phyloP scores from a whole-genome alignment of 805 yeast genomes.

The Candida loeiensis region DNA sequence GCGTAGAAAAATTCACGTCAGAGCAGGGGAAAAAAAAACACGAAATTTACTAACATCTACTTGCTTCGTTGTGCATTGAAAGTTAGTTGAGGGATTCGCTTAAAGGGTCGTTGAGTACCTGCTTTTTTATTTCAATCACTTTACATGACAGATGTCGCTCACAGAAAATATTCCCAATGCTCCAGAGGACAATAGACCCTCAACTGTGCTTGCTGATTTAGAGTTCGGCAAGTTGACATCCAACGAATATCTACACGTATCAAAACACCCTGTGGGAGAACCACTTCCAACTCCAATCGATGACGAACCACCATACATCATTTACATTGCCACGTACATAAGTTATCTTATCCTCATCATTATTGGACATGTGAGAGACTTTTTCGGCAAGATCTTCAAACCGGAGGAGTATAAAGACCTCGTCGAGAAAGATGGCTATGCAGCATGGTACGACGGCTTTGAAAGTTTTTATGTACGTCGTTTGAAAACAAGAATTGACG shows the following conservation, averaged over 20 bases:
- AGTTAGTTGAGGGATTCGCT: background rate
- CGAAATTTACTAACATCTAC: conserved; percentile 2
- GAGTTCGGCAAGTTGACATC: conserved; percentile 75
- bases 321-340: conserved; percentile 77
- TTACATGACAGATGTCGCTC: conserved; percentile 4
- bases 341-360: conserved; percentile 80
- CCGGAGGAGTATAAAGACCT: conserved; percentile 64
- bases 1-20: background rate
- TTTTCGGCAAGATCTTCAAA: conserved; percentile 70
- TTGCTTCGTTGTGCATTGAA: background rate
- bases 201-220: conserved; percentile 41
- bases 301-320: conserved; percentile 85
- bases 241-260: conserved; percentile 58
- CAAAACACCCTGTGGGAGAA: conserved; percentile 53
- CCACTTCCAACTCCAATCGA: conserved; percentile 60
- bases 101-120: conserved; percentile 4
- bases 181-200: conserved; percentile 32
- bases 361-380: conserved; percentile 89
- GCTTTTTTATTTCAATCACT: background rate
- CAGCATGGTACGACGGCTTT: conserved; percentile 93
- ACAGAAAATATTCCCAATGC: conserved; percentile 34
- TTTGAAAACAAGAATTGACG: conserved; percentile 85
- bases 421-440: conserved; percentile 80
- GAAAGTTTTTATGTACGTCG: conserved; percentile 93
- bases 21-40: conserved; percentile 6